phyloP scores from a whole-genome alignment of 768 basidiomycete species.

The Dacryopinax spathularia region DNA sequence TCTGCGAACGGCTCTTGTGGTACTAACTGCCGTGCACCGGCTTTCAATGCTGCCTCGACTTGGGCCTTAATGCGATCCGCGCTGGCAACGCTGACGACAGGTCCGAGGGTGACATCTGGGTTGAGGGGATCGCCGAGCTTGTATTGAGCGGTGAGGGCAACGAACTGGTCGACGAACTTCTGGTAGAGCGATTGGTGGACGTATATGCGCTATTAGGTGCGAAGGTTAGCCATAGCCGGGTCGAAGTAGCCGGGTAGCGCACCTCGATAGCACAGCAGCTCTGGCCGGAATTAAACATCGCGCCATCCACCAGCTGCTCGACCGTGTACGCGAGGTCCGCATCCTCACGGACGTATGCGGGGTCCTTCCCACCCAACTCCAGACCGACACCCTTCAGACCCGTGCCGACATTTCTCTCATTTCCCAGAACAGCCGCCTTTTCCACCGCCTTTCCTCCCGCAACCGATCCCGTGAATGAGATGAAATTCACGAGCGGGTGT shows the following conservation, averaged over 20 bases:
- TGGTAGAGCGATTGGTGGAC: slow-evolving; percentile 79
- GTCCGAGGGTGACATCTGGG: slow-evolving; percentile 66
- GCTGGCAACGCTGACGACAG: slow-evolving; percentile 79
- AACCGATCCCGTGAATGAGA: slow-evolving; percentile 87
- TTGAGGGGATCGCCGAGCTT: slow-evolving; percentile 75
- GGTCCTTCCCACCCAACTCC: slow-evolving; percentile 96
- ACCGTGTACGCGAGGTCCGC: slow-evolving; percentile 73
- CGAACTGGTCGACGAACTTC: slow-evolving; percentile 58
- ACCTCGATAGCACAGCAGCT: slow-evolving; percentile 92
- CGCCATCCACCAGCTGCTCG: slow-evolving; percentile 80
- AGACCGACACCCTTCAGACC: slow-evolving; percentile 80
- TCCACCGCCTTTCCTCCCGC: slow-evolving; percentile 60
- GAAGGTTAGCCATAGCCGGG: background rate
- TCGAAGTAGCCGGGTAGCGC: slow-evolving; percentile 14
- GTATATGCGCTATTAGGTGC: slow-evolving; percentile 58
- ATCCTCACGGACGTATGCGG: slow-evolving; percentile 84
- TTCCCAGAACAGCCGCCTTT: slow-evolving; percentile 40
- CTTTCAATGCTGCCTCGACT: slow-evolving; percentile 69
- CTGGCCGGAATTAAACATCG: slow-evolving; percentile 95
- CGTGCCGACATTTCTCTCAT: slow-evolving; percentile 21
- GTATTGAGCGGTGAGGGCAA: slow-evolving; percentile 46
- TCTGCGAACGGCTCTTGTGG: slow-evolving; percentile 47
- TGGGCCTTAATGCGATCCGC: slow-evolving; percentile 79
- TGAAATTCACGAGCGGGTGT: slow-evolving; percentile 58
- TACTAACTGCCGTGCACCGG: slow-evolving; percentile 67